Evolutionary conservation across 768 basidiomycete species (phyloP), one percentile per base, ranked within the genome.

Genomic region (Paxillus rubicundulus): DNA sequence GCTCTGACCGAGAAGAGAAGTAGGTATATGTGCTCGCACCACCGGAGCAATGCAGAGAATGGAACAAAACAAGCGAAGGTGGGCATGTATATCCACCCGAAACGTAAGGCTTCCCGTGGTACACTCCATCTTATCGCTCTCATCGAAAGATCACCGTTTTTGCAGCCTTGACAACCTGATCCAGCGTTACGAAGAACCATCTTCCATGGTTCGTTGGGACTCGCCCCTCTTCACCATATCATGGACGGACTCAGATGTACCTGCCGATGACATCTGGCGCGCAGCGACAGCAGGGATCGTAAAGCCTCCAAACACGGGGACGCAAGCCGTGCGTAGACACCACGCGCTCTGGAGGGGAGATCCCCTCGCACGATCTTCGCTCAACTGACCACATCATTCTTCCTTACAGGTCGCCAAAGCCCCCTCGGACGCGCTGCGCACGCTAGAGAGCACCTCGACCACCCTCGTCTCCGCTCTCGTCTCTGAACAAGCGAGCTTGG

Each of bases 141-240:
- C 17, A 30, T 14, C 10, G 6, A 20, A 7, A 13, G 14, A 37
- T 24, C 17, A 9, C 5, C 1, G 3, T 24, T 0, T 24, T 27
- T 9, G 14, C n/a, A 57, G 53, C 8, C 34, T 52, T 50, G 50
- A 61, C 16, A 59, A 54, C 66, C 81, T 99, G 3, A 70, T 98
- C 33, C 76, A 86, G 63, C 79, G 96, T 46, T 98, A 85, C 61
- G 97, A 99, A 72, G 97, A 98, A 62, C 97, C 97, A 0, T 94
- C 92, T 0, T 95, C 94, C 4, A 95, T 95, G 88, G 95, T 91
- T n/a, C 84, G 96, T 45, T 99, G 96, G 96, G 96, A 99, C 69
- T 90, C 96, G 0, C 96, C 97, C 0, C 78, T 98, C 38, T 90
- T 97, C 67, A 92, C 90, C 2, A 72, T 97, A 1, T 72, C 85